Evolutionary conservation across 139 green algal genomes (phyloP), one percentile per base, ranked within the genome.

Genomic region (Volvox africanus): DNA sequence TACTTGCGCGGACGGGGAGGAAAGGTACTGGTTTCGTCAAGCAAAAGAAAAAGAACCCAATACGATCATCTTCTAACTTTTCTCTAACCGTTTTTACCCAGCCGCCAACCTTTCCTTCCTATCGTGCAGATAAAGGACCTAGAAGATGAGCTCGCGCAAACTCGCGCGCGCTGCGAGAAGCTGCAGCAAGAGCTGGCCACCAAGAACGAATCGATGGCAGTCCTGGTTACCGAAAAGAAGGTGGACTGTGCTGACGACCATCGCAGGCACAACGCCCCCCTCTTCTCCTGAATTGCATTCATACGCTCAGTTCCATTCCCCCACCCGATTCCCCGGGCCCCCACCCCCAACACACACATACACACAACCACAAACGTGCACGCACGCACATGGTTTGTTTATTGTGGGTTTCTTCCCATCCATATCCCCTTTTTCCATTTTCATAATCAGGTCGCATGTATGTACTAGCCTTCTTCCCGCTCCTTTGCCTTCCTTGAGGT

Each of bases 81-180:
- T 16, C 65, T 11, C 16, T 16, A 73, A 73, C 21, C 21, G 6
- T 73, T 24, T 12, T 9, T 73, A 9, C 65, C 65, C 21, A 9
- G 24, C 2, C 21, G 9, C 65, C 65, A 28, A 73, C 21, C 21
- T 28, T 73, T 73, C 11, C 11, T 73, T 12, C 24, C n/a, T 79
- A 2, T 30, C 19, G 9, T 81, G 85, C 88, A 95, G 92, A 94
- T 95, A 36, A 89, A 95, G 69, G 91, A 95, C 71, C 92, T 95
- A 0, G 93, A 95, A 62, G 89, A 92, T 12, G 81, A 93, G 61
- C 61, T 94, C 28, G 26, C 65, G 28, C 16, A 84, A 0, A 19
- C 77, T 2, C 44, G 71, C 2, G 16, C 13, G 2, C 62, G 61
- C 0, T 33, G n/a, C 21, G 80, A 91, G 11, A 79, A 91, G 65